These are phyloP conservation scores for Trypanosoma platydactyli DNA, from an alignment of 208 protist species.

Conservation along the genomic window DNA sequence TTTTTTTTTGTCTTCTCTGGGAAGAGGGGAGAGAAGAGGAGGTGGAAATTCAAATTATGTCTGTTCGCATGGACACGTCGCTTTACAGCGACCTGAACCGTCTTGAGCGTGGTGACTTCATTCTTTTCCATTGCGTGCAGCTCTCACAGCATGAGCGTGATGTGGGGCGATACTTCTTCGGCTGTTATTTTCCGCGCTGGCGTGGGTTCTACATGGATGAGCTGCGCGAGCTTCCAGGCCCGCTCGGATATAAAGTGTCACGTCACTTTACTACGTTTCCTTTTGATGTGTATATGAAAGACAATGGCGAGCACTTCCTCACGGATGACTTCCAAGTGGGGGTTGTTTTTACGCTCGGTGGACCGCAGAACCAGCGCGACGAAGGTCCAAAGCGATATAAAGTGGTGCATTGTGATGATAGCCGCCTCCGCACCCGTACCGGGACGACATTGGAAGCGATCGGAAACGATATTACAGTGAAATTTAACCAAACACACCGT, in stretches of 20 bases:
- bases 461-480: slow-evolving; percentile 32
- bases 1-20: slow-evolving; percentile 4
- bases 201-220: slow-evolving; percentile 90
- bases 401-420: slow-evolving; percentile 79
- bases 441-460: slow-evolving; percentile 28
- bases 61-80: slow-evolving; percentile 68
- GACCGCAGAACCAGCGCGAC: slow-evolving; percentile 82
- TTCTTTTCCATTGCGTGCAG: slow-evolving; percentile 82
- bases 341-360: slow-evolving; percentile 62
- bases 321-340: slow-evolving; percentile 85
- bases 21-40: slow-evolving; percentile 7
- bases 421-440: slow-evolving; percentile 52
- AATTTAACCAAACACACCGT: slow-evolving; percentile 46
- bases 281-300: slow-evolving; percentile 82
- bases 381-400: slow-evolving; percentile 81
- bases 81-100: slow-evolving; percentile 84
- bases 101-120: slow-evolving; percentile 76
- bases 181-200: slow-evolving; percentile 90
- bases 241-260: slow-evolving; percentile 69
- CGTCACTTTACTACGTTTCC: slow-evolving; percentile 79
- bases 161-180: slow-evolving; percentile 86
- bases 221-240: slow-evolving; percentile 79
- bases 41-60: slow-evolving; percentile 35
- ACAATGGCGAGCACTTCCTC: slow-evolving; percentile 72
- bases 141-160: slow-evolving; percentile 68